Evolutionary conservation across 2,329 filamentous ascomycete genomes (phyloP).

Genomic region (Daldinia eschscholtzii): DNA sequence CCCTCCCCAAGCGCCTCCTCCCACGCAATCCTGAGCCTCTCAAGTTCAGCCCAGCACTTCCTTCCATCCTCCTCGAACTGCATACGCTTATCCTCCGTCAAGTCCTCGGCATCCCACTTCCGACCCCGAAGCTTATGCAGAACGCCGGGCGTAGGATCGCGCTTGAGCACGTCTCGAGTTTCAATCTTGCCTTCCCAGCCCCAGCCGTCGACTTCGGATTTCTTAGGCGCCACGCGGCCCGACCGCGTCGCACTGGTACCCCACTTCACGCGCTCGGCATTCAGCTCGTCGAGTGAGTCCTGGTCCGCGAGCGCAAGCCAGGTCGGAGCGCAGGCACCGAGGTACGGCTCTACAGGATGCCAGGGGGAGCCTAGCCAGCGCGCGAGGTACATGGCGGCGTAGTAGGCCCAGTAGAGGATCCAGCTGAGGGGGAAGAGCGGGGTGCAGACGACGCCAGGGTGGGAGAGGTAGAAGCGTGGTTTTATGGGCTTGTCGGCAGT

Average conservation of each 20-base stretch:
- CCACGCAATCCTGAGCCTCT: conserved; percentile 76
- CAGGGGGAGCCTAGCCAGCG: conserved; percentile 88
- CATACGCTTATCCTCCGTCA: conserved; percentile 70
- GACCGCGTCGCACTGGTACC: conserved; percentile 75
- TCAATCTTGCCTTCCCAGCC: conserved; percentile 75
- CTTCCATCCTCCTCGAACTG: conserved; percentile 73
- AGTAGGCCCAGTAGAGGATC: conserved; percentile 78
- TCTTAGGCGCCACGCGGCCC: conserved; percentile 73
- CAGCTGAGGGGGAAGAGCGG: conserved; percentile 80
- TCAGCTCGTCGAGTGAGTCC: conserved; percentile 69
- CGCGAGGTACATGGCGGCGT: conserved; percentile 74
- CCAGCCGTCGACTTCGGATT: conserved; percentile 90
- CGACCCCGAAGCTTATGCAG: conserved; percentile 68
- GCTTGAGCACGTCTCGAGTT: conserved; percentile 61
- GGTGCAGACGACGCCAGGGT: conserved; percentile 89
- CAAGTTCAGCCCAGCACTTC: conserved; percentile 77
- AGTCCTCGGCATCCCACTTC: conserved; percentile 67
- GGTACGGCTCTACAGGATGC: conserved; percentile 83
- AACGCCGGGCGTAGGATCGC: conserved; percentile 55
- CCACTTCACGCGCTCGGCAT: conserved; percentile 79
- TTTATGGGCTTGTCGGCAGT: conserved; percentile 47
- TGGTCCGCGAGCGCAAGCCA: conserved; percentile 81
- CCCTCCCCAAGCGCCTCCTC: conserved; percentile 59
- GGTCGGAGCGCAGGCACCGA: conserved; percentile 79
- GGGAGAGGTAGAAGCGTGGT: conserved; percentile 80